A percentile compares a stretch with the other conserved stretches of the same genome.
These are phyloP conservation scores for Nemania sp. DNA, from an alignment of 2,329 filamentous ascomycete genomes.

Conservation along the genomic window DNA sequence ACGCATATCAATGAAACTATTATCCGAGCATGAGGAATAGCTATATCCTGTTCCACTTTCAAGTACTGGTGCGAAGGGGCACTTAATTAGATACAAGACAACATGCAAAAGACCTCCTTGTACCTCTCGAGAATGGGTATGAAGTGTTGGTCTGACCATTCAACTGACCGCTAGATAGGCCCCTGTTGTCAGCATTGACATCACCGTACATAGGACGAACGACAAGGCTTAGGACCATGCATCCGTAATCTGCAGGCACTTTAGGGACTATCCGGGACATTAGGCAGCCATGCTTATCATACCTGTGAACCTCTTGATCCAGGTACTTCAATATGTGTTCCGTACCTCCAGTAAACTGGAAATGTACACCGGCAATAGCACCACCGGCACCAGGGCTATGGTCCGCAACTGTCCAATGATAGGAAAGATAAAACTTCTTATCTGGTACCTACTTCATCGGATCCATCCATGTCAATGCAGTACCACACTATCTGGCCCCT, in stretches of 20 bases:
- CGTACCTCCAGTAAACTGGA: no score
- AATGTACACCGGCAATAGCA: not conserved
- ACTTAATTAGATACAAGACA: no score
- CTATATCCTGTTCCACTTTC: no score
- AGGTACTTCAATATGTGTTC: no score
- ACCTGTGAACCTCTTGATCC: no score
- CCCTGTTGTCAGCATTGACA: not conserved
- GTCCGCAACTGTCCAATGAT: constrained; percentile 3
- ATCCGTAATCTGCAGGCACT: no score
- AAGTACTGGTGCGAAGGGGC: no score
- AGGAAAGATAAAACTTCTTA: not conserved
- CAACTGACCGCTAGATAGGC: not conserved
- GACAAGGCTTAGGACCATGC: not conserved
- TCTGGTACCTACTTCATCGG: no score
- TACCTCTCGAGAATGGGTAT: not conserved
- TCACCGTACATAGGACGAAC: not conserved
- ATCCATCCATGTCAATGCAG: not conserved
- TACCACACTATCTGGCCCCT: not conserved
- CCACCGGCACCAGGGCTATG: not conserved
- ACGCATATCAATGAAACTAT: no score
- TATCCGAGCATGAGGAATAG: no score
- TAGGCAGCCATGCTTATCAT: not conserved
- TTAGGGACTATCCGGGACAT: no score
- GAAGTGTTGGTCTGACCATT: not conserved
- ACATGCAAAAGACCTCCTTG: not conserved